Evolutionary conservation across 108 stramenopile species (phyloP), one percentile per base, ranked within the genome.

Genomic region (Skeletonema grethae): DNA sequence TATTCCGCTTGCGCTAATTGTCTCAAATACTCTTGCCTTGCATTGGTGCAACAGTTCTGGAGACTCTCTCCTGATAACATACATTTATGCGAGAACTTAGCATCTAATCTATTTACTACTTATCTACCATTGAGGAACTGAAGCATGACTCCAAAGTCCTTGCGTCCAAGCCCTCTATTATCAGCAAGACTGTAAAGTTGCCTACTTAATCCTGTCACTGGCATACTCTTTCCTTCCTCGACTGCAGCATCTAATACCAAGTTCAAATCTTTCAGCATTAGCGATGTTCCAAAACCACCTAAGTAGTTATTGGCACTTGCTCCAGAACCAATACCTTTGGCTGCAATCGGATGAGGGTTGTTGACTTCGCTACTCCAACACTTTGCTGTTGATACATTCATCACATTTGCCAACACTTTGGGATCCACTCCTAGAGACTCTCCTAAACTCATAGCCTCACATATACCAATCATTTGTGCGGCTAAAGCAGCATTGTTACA

Each of bases 401-500:
- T 85, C 7, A 98, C 92, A 12, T 70, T 68, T 25, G 97, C 93
- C 61, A 98, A 70, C 0, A 90, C 82, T 34, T 63, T 71, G 1
- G 96, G 94, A 78, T 98, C 94, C 28, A 97, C 87, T n/a, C 96
- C 97, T 71, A 98, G 67, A 3, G 71, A 63, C 32, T 88, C 86
- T 20, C 97, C 97, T 35, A 98, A 76, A 67, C 90, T 96, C 95
- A 97, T 94, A 31, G 96, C 97, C 62, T 98, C 97, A 29, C 85
- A 85, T 28, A 95, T 93, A 31, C 95, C 97, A 28, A 90, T 28
- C 97, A 98, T 98, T 66, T 90, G 90, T 7, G 96, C 91, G 0
- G 94, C 97, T 28, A 98, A 72, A 4, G 94, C 88, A 20, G 97
- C 69, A 76, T 98, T 98, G 89, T 98, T 98, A 82, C 96, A 96